These are phyloP conservation scores for Triticum aestivum DNA, from an alignment of 176 grass and related monocot species.

Conservation along the genomic window DNA sequence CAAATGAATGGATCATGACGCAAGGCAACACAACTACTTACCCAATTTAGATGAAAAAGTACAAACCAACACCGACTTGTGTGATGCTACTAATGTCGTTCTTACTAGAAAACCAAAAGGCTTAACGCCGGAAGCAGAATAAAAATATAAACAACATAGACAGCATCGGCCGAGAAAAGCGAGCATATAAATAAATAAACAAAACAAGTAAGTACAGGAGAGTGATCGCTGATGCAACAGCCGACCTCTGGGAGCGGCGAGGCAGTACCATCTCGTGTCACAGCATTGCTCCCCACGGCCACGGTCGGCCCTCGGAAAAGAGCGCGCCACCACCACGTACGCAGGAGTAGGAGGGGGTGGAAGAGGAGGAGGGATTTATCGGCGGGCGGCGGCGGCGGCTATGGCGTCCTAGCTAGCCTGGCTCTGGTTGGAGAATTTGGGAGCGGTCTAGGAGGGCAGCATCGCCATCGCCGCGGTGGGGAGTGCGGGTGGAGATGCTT, in stretches of 20 bases:
- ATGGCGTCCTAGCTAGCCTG: neutral
- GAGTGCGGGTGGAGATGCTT: slow-evolving; percentile 10
- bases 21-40: neutral
- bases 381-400: slow-evolving; percentile 11
- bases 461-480: slow-evolving; percentile 26
- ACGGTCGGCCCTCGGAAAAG: neutral
- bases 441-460: slow-evolving; percentile 12
- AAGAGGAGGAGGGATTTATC: neutral
- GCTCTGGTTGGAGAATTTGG: neutral
- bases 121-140: neutral
- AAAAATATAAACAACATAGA: slow-evolving; percentile 9
- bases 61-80: neutral
- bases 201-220: neutral
- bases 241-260: slow-evolving; percentile 33
- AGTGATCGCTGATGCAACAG: slow-evolving; percentile 25
- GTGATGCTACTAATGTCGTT: neutral
- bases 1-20: neutral
- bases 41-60: neutral
- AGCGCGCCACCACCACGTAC: neutral
- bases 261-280: slow-evolving; percentile 40
- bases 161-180: neutral
- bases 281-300: slow-evolving; percentile 16
- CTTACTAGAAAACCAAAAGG: neutral
- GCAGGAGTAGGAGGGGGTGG: neutral
- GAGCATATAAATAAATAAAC: neutral